phyloP scores from a whole-genome alignment of 2,329 filamentous ascomycete species.

The Penicillium sp. region DNA sequence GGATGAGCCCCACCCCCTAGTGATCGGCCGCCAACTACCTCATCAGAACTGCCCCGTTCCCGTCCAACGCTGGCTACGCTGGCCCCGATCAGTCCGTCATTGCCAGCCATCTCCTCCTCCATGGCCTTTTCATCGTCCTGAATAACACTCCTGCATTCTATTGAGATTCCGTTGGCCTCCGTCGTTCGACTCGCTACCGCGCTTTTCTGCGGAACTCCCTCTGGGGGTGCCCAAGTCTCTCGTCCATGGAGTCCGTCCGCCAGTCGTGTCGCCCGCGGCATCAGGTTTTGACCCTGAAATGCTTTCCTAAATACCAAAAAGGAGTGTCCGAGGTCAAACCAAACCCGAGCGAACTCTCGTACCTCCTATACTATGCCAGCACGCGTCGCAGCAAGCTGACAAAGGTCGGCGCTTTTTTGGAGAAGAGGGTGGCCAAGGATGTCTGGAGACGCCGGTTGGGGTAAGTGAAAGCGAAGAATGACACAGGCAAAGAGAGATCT shows the following conservation, averaged over 20 bases:
- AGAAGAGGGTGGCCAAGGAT: slow-evolving; percentile 90
- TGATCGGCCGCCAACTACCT: slow-evolving; percentile 28
- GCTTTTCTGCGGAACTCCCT: slow-evolving; percentile 8
- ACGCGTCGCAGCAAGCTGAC: slow-evolving; percentile 93
- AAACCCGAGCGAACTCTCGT: slow-evolving; percentile 95
- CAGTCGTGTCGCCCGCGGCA: slow-evolving; percentile 83
- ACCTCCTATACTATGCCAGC: slow-evolving; percentile 94
- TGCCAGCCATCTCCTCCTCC: slow-evolving; percentile 8
- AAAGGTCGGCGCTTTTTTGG: slow-evolving; percentile 91
- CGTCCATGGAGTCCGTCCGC: slow-evolving; percentile 57
- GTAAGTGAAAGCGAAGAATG: slow-evolving; percentile 53
- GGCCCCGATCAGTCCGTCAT: slow-evolving; percentile 11
- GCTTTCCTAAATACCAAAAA: slow-evolving; percentile 91
- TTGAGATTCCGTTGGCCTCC: not conserved
- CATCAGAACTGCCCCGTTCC: slow-evolving; percentile 26
- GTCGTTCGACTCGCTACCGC: not conserved
- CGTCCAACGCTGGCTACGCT: slow-evolving; percentile 14
- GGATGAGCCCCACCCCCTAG: slow-evolving; percentile 25
- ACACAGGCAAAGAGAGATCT: not conserved
- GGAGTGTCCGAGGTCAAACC: slow-evolving; percentile 90
- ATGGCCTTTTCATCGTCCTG: slow-evolving; percentile 16
- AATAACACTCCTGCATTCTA: not conserved
- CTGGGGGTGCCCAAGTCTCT: slow-evolving; percentile 11
- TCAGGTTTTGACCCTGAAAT: slow-evolving; percentile 93
- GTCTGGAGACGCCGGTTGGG: slow-evolving; percentile 87